Base-by-base conservation (phyloP, 2,329 filamentous ascomycete species). In the Paramyrothecium sp. region DNA sequence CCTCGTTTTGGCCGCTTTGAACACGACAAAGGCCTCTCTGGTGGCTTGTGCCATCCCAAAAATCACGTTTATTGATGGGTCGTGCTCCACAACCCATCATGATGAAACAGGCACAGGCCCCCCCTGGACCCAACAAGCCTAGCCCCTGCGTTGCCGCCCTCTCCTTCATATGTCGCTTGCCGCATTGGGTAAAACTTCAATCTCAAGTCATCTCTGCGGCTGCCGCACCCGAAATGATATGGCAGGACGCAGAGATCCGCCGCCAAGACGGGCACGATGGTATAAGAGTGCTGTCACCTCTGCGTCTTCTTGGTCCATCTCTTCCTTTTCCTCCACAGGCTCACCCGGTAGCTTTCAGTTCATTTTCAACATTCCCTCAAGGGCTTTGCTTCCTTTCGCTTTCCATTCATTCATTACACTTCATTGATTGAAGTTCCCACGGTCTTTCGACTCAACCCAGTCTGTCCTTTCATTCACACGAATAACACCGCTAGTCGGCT, bases 381-480 rank as follows among this genome's bases (percentile, higher is more conserved):
- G 58, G 33, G 33, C 59, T 61, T 65, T 65, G 55, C 54, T 58
- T 63, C 60, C 61, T 56, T 66, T 68, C 53, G 62, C 61, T n/a
- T 63, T 59, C 51, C 19, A 46, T 60, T 58, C 58, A 60, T 53
- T 60, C 61, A 64, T 53, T 60, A 38, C 58, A 55, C 67, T 69
- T 69, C 67, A 69, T 69, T 69, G 67, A 69, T 49, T 69, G 67
- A 69, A 69, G 67, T 63, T 56, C n/a, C 10, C 21, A 52, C 26
- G 13, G 16, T 52, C 23, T 21, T n/a, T 33, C 50, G 50, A 52
- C 50, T 30, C 17, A 30, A 13, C 11, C 26, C 13, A 58, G 57
- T 64, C 63, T 61, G 53, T 58, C 66, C 63, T 63, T 67, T 66
- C 60, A 59, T 62, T 65, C 59, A 53, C 21, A 55, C 59, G 53